These are phyloP conservation scores for Cornus kousa DNA, from an alignment of 148 eudicot genomes.

Conservation along the genomic window DNA sequence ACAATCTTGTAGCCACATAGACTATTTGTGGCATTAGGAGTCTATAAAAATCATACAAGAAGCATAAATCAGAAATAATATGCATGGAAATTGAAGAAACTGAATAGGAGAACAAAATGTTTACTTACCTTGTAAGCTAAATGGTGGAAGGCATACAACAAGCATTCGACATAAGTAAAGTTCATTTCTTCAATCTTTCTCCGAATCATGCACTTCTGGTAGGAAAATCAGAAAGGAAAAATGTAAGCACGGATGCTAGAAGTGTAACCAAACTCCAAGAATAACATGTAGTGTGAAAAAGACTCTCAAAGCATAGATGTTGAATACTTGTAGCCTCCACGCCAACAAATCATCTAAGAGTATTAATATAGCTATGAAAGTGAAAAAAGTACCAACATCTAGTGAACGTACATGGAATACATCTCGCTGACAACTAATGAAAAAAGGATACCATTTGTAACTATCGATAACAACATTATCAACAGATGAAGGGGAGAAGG, in stretches of 20 bases:
- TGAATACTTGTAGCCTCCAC: background rate
- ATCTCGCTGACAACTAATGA: no score
- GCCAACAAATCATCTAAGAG: background rate
- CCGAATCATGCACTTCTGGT: slow-evolving; percentile 84
- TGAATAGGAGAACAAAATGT: slow-evolving; percentile 10
- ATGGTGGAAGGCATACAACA: slow-evolving; percentile 83
- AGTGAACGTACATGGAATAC: no score
- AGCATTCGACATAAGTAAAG: slow-evolving; percentile 77
- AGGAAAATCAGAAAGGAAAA: slow-evolving; percentile 12
- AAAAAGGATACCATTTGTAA: no score
- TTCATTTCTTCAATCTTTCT: slow-evolving; percentile 81
- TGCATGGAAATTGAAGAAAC: background rate
- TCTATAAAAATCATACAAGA: slow-evolving; percentile 36
- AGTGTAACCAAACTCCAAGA: background rate
- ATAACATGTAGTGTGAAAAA: background rate
- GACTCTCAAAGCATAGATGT: background rate
- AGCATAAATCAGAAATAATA: slow-evolving; percentile 13
- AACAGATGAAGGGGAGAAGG: background rate
- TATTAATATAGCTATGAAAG: background rate
- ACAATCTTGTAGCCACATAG: slow-evolving; percentile 92
- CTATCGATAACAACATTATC: no score
- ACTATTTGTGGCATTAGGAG: slow-evolving; percentile 94
- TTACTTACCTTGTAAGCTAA: slow-evolving; percentile 79
- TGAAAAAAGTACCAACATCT: background rate
- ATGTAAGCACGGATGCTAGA: background rate